Conservation (phyloP, 2,329 filamentous ascomycete genomes). For the Cercospora brassicicola region DNA sequence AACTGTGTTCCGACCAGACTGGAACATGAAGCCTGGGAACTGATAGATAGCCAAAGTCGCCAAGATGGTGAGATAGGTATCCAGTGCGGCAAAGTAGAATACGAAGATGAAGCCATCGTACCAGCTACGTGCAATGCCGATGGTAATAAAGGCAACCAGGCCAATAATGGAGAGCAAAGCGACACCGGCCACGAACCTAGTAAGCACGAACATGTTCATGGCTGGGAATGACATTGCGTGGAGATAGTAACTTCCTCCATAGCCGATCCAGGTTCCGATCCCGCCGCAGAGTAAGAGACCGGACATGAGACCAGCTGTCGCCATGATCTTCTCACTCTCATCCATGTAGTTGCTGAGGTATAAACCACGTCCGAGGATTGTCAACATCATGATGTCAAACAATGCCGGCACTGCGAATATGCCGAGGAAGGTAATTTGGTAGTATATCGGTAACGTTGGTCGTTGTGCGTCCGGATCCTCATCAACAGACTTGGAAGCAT, state of each 20-base stretch:
- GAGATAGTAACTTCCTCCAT: conserved; percentile 63
- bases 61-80: conserved; percentile 60
- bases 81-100: conserved; percentile 59
- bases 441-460: background rate
- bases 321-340: conserved; percentile 49
- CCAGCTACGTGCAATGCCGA: conserved; percentile 48
- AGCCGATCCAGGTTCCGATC: conserved; percentile 64
- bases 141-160: conserved; percentile 44
- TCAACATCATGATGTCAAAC: conserved; percentile 61
- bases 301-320: conserved; percentile 60
- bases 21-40: conserved; percentile 55
- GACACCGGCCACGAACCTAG: conserved; percentile 46
- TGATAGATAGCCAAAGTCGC: conserved; percentile 50
- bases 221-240: conserved; percentile 57
- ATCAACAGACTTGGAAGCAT: conserved; percentile 24
- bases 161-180: conserved; percentile 56
- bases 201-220: conserved; percentile 57
- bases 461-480: conserved; percentile 18
- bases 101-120: conserved; percentile 57
- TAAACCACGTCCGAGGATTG: conserved; percentile 60
- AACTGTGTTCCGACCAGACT: conserved; percentile 54
- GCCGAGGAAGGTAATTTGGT: conserved; percentile 15
- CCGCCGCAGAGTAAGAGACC: conserved; percentile 58
- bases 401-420: conserved; percentile 63
- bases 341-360: conserved; percentile 62